phyloP scores from a whole-genome alignment of 257 asterid genomes.

The Buddleja alternifolia region DNA sequence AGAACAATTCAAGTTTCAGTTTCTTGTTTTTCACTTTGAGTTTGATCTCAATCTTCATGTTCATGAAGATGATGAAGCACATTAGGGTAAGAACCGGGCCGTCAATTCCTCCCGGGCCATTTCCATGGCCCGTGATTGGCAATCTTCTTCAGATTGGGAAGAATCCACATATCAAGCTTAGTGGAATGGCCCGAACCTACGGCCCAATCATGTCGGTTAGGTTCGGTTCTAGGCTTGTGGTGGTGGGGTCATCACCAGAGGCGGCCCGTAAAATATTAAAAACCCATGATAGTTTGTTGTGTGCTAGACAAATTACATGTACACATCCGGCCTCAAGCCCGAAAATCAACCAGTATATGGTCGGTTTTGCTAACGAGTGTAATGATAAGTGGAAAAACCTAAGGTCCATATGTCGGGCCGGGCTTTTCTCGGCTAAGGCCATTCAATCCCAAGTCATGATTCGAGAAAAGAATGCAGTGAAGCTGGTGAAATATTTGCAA shows the following conservation, averaged over 20 bases:
- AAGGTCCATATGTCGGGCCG: slow-evolving; percentile 20
- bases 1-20: neutral
- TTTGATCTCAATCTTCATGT: slow-evolving; percentile 12
- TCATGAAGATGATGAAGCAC: slow-evolving; percentile 2
- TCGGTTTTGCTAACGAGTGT: slow-evolving; percentile 21
- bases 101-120: slow-evolving; percentile 32
- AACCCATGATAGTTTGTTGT: slow-evolving; percentile 1
- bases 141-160: slow-evolving; percentile 25
- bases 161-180: slow-evolving; percentile 22
- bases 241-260: slow-evolving; percentile 17
- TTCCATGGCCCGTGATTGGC: slow-evolving; percentile 35
- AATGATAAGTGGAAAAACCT: slow-evolving; percentile 24
- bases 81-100: neutral
- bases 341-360: neutral
- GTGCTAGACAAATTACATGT: neutral
- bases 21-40: slow-evolving; percentile 1
- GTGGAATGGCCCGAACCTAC: slow-evolving; percentile 5
- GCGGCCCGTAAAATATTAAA: slow-evolving; percentile 13
- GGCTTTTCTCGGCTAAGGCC: slow-evolving; percentile 15
- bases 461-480: neutral
- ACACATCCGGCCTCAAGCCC: slow-evolving; percentile 20
- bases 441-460: slow-evolving; percentile 1
- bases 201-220: slow-evolving; percentile 25
- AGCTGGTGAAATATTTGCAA: slow-evolving; percentile 6
- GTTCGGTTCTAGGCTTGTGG: slow-evolving; percentile 7